Percentiles rank a stretch among this genome's conserved stretches.
These are phyloP conservation scores for Elsinoe necatrix DNA, from an alignment of 2,329 filamentous ascomycete genomes.

Conservation along the genomic window DNA sequence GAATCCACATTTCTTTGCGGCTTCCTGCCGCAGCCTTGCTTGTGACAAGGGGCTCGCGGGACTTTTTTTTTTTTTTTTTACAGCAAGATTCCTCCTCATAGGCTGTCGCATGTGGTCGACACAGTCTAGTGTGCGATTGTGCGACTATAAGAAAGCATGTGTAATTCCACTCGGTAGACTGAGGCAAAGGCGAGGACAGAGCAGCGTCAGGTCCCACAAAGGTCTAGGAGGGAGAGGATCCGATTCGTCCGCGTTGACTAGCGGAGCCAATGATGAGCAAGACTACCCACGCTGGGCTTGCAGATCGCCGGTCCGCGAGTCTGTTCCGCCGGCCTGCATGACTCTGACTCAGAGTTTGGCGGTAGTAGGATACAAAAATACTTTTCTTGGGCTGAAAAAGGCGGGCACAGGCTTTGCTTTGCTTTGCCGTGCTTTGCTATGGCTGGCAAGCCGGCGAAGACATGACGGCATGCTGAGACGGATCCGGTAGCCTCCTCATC, in stretches of 20 bases:
- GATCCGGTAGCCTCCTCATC: background rate
- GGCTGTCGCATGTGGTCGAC: background rate
- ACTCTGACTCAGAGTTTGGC: background rate
- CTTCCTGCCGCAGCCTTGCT: conserved; percentile 9
- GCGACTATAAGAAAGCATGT: background rate
- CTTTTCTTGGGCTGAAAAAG: background rate
- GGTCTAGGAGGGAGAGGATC: background rate
- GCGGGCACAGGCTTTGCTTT: background rate
- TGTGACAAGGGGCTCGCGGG: conserved; percentile 3
- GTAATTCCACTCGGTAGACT: background rate
- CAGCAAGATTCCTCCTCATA: too few relatives aligned
- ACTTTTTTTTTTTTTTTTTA: too few relatives aligned
- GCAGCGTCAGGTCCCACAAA: background rate
- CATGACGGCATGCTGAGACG: background rate
- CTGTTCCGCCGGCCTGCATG: background rate
- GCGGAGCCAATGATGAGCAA: conserved; percentile 4
- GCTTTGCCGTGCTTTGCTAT: too few relatives aligned
- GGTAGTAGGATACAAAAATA: background rate
- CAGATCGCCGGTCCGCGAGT: background rate
- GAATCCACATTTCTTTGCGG: background rate
- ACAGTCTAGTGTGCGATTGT: background rate
- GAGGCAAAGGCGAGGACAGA: background rate
- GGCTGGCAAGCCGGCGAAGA: background rate
- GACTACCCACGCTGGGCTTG: conserved; percentile 4
- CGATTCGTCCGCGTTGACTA: background rate